Percentiles rank a stretch among this genome's conserved stretches.
Conservation (phyloP, 2,329 filamentous ascomycete species). For the Didymella glomerata region DNA sequence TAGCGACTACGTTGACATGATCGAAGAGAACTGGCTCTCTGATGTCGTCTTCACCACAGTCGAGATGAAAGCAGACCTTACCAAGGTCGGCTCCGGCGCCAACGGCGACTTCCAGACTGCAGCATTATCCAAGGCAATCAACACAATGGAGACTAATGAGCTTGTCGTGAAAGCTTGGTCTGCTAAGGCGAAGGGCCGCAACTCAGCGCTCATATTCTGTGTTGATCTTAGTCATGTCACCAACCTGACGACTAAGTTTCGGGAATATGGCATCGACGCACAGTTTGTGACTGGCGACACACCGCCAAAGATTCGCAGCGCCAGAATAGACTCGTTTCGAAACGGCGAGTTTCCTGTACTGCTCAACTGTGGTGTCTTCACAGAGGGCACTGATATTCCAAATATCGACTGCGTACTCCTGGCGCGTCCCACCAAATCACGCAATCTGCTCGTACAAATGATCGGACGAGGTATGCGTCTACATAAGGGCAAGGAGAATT, state of each 20-base stretch:
- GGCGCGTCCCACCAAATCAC: conserved; percentile 85
- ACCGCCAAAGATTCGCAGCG: conserved; percentile 69
- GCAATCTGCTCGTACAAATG: conserved; percentile 97
- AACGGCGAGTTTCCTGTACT: conserved; percentile 82
- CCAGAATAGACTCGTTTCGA: conserved; percentile 79
- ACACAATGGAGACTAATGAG: conserved; percentile 81
- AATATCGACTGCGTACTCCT: conserved; percentile 95
- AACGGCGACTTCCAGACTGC: conserved; percentile 81
- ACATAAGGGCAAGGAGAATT: conserved; percentile 81
- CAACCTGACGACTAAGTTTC: conserved; percentile 78
- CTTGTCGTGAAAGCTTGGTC: conserved; percentile 88
- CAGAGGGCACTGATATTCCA: conserved; percentile 96
- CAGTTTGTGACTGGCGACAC: conserved; percentile 88
- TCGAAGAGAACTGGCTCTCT: conserved; percentile 89
- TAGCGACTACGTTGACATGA: conserved; percentile 77
- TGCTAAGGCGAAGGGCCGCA: conserved; percentile 74
- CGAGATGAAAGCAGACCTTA: conserved; percentile 80
- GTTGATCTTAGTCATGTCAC: conserved; percentile 86
- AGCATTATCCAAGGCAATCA: conserved; percentile 83
- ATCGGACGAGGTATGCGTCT: conserved; percentile 93
- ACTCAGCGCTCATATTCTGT: conserved; percentile 92
- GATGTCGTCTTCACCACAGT: conserved; percentile 96
- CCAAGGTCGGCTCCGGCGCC: conserved; percentile 68
- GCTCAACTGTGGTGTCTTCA: conserved; percentile 95
- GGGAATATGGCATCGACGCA: conserved; percentile 80